These are phyloP conservation scores for Tremella fuciformis DNA, from an alignment of 768 basidiomycete species.

Conservation along the genomic window DNA sequence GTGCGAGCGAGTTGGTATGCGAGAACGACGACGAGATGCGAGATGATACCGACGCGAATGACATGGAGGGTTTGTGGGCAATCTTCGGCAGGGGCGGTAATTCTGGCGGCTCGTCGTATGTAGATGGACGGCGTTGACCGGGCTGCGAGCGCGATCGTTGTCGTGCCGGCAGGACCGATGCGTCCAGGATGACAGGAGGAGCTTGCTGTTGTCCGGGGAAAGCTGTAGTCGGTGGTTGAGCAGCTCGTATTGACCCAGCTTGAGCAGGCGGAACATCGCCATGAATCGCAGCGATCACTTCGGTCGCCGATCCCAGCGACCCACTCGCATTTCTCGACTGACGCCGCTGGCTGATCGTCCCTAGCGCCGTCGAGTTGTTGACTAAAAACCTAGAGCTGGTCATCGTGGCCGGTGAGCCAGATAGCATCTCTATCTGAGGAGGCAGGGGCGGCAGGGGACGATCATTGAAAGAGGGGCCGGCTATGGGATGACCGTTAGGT, in stretches of 20 bases:
- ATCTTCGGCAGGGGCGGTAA: conserved; percentile 9
- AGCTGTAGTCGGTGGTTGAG: too few relatives aligned
- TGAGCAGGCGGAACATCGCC: too few relatives aligned
- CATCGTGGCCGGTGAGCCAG: neutral
- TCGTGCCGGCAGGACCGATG: too few relatives aligned
- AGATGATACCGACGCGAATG: neutral
- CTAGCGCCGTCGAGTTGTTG: conserved; percentile 29
- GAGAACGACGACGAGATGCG: neutral
- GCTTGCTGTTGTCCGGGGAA: too few relatives aligned
- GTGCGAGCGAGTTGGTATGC: neutral
- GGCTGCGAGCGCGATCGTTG: conserved; percentile 18
- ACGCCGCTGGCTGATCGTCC: conserved; percentile 40
- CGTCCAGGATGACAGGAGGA: conserved; percentile 8
- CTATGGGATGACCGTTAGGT: neutral
- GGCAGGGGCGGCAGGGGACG: neutral
- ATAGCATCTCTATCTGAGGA: neutral
- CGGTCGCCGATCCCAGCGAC: neutral
- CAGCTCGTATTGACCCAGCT: too few relatives aligned
- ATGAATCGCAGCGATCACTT: too few relatives aligned
- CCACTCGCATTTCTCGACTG: conserved; percentile 17
- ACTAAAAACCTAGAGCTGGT: conserved; percentile 17
- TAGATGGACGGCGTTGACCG: conserved; percentile 13
- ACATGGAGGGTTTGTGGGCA: neutral
- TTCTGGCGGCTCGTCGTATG: conserved; percentile 7
- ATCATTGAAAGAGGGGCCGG: neutral